Percentiles rank a stretch among this genome's conserved stretches.
Evolutionary conservation across 1,284 basidiomycete genomes (phyloP).

Genomic region (Melampsora allii-populina): DNA sequence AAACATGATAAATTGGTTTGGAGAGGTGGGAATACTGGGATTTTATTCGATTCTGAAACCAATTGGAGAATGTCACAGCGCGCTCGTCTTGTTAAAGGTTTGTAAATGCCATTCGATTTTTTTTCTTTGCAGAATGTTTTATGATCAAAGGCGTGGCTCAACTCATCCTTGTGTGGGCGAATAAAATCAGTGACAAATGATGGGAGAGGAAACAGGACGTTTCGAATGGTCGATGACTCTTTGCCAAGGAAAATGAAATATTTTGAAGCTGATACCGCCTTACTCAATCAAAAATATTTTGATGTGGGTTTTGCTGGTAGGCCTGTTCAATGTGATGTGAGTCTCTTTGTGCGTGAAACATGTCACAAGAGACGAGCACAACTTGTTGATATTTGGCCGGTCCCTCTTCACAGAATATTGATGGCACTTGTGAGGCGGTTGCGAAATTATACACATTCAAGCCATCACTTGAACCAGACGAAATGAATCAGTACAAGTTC

Average conservation of each 20-base stretch:
- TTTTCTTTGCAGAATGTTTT: background rate
- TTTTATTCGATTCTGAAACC: background rate
- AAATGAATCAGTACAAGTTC: slow-evolving; percentile 53
- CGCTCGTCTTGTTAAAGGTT: slow-evolving; percentile 24
- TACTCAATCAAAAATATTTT: slow-evolving; percentile 45
- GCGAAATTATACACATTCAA: slow-evolving; percentile 52
- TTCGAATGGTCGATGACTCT: slow-evolving; percentile 8
- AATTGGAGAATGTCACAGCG: slow-evolving; percentile 31
- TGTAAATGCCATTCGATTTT: background rate
- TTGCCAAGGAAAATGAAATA: slow-evolving; percentile 6
- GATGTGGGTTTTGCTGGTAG: slow-evolving; percentile 50
- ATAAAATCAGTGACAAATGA: slow-evolving; percentile 11
- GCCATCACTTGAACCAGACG: slow-evolving; percentile 47
- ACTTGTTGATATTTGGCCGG: background rate
- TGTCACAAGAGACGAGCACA: background rate
- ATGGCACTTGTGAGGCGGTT: slow-evolving; percentile 53
- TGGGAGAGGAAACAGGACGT: slow-evolving; percentile 13
- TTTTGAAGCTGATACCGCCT: slow-evolving; percentile 17
- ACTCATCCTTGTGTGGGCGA: background rate
- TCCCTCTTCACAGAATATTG: no score
- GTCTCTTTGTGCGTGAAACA: background rate
- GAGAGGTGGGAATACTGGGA: slow-evolving; percentile 50
- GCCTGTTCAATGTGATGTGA: slow-evolving; percentile 51
- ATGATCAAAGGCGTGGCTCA: no score
- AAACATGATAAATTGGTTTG: slow-evolving; percentile 56